Percentiles rank a stretch among this genome's conserved stretches.
Evolutionary conservation across 129 eudicot species (phyloP).

Genomic region (Chrysanthemum seticuspe): DNA sequence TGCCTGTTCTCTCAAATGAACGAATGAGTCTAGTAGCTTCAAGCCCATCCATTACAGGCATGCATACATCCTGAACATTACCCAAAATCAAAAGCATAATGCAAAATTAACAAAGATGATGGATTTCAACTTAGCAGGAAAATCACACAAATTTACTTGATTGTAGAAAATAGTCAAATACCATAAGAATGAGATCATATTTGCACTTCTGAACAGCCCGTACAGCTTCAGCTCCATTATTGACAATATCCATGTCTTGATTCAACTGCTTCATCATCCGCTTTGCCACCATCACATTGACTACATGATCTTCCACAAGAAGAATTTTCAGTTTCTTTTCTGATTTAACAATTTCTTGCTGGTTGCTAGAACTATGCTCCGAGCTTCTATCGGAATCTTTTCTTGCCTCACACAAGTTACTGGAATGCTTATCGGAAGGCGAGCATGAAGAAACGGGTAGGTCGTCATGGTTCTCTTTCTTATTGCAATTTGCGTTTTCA

Average conservation of each 20-base stretch:
- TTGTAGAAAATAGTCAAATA: slow-evolving; percentile 15
- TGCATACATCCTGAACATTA: slow-evolving; percentile 77
- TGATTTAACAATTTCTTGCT: slow-evolving; percentile 28
- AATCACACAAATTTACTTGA: not conserved
- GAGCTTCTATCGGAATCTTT: slow-evolving; percentile 33
- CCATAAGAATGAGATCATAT: slow-evolving; percentile 85
- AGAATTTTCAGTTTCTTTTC: slow-evolving; percentile 65
- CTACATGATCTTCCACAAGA: slow-evolving; percentile 90
- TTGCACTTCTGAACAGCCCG: slow-evolving; percentile 62
- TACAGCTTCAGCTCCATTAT: slow-evolving; percentile 89
- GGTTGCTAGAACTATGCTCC: slow-evolving; percentile 44
- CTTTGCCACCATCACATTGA: slow-evolving; percentile 76
- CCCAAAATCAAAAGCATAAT: slow-evolving; percentile 5
- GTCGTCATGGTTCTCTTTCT: slow-evolving; percentile 22
- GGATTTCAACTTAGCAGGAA: no score
- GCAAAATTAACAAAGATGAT: no score
- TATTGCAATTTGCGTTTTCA: slow-evolving; percentile 19
- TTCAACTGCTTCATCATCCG: slow-evolving; percentile 91
- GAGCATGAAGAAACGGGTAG: slow-evolving; percentile 9
- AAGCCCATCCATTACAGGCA: slow-evolving; percentile 98
- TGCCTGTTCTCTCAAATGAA: slow-evolving; percentile 78
- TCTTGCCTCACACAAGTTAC: slow-evolving; percentile 10
- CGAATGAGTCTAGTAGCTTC: slow-evolving; percentile 89
- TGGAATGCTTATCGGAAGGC: slow-evolving; percentile 21
- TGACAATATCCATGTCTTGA: slow-evolving; percentile 78